Base-by-base conservation (phyloP, 306 rosid genomes). In the Dicorynia guianensis region DNA sequence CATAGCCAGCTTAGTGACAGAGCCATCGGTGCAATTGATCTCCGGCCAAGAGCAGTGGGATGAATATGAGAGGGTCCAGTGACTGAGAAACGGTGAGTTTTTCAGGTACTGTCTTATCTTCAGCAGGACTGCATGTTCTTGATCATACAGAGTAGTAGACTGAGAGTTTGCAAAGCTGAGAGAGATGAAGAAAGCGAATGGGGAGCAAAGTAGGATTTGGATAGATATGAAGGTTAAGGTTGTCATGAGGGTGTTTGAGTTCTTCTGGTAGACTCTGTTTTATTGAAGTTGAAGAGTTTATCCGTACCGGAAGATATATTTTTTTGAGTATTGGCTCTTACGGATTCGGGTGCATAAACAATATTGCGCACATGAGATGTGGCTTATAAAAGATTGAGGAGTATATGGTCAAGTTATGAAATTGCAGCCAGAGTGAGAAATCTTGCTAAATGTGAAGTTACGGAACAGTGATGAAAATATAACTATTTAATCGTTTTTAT, bases 31-130 rank as follows among this genome's bases (percentile, higher is more conserved):
- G 82, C 93, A 89, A 47, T 14, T 50, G 63, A 89, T 67, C 69
- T 76, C 81, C 1, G 76, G 75, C 93, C 88, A 89, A n/a, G 61
- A 8, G 63, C 91, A 89, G 40, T 83, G 85, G 8, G 88, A 80
- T n/a, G 73, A 17, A 44, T 78, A 57, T 3, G 83, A 25, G 30
- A 25, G 67, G 7, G 70, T 75, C 93, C 91, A 87, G 3, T 66
- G 78, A 49, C 65, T 40, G 66, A 86, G 67, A 1, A 65, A 53
- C 0, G 79, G 61, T 5, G 84, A 80, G 36, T 80, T 59, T 25
- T 72, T 11, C 76, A 86, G 78, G 46, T 77, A 71, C 5, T 72
- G 69, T 59, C 80, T 83, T 1, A 89, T n/a, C 57, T 76, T 76
- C 6, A 89, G 70, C 0, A 89, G 79, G 63, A 85, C 67, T 25